Percentiles rank a stretch among this genome's conserved stretches.
These are phyloP conservation scores for Clonostachys sp. DNA, from an alignment of 2,329 filamentous ascomycete genomes.

Conservation along the genomic window DNA sequence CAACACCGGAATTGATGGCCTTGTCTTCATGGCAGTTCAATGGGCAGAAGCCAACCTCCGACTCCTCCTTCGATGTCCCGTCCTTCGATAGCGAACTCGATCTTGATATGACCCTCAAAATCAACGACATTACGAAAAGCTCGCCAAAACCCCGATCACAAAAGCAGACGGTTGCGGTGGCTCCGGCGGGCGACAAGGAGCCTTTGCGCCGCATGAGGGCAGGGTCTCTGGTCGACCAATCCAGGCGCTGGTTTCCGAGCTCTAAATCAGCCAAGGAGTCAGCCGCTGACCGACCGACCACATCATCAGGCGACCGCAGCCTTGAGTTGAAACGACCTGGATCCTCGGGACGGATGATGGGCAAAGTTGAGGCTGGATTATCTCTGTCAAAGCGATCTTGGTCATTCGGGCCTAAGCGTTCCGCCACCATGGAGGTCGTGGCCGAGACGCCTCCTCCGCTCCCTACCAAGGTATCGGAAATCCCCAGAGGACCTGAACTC, in stretches of 20 bases:
- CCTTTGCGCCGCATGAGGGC: conserved; percentile 27
- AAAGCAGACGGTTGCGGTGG: too few relatives aligned
- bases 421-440: too few relatives aligned
- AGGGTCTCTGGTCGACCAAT: conserved; percentile 41
- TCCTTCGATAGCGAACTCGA: conserved; percentile 46
- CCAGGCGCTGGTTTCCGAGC: conserved; percentile 46
- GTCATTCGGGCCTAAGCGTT: too few relatives aligned
- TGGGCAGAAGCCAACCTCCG: conserved; percentile 18
- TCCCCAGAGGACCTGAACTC: not conserved
- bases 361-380: too few relatives aligned
- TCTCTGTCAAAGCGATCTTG: too few relatives aligned
- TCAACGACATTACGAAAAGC: conserved; percentile 15
- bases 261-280: conserved; percentile 30
- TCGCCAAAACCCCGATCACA: not conserved
- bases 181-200: not conserved
- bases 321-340: too few relatives aligned
- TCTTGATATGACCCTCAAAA: conserved; percentile 39
- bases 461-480: too few relatives aligned
- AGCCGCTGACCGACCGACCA: not conserved
- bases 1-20: conserved; percentile 22
- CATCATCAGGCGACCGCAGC: too few relatives aligned
- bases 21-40: conserved; percentile 9
- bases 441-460: too few relatives aligned
- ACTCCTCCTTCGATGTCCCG: conserved; percentile 42
- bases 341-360: too few relatives aligned